Evolutionary conservation across 495 filamentous ascomycete species (phyloP).

Genomic region (Podospora pseudopauciseta): DNA sequence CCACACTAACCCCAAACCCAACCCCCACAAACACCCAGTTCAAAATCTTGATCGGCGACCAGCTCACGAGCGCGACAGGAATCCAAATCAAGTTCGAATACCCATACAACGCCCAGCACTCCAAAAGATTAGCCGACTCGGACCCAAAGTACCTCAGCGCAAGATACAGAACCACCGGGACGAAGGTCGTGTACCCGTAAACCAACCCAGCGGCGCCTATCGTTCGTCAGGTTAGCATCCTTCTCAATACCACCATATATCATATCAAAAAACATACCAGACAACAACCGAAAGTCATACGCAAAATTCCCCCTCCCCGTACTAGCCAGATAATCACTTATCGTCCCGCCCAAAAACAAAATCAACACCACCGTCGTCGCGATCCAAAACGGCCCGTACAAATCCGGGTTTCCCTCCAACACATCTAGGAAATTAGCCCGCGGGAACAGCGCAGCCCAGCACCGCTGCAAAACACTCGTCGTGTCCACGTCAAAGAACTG

Average conservation of each 20-base stretch:
- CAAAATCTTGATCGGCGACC: constrained; percentile 75
- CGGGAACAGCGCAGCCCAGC: constrained; percentile 79
- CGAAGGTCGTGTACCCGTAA: constrained; percentile 85
- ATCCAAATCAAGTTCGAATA: constrained; percentile 97
- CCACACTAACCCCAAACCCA: constrained; percentile 80
- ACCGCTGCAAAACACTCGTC: constrained; percentile 75
- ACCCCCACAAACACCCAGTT: constrained; percentile 93
- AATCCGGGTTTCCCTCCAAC: constrained; percentile 92
- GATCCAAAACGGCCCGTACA: constrained; percentile 97
- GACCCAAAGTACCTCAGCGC: constrained; percentile 90
- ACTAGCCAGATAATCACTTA: constrained; percentile 75
- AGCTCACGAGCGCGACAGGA: constrained; percentile 84
- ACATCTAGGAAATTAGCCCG: constrained; percentile 93
- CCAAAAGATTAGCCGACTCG: constrained; percentile 81
- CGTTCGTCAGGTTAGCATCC: constrained; percentile 6
- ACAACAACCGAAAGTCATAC: constrained; percentile 85
- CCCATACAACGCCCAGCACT: constrained; percentile 91
- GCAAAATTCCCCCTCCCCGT: constrained; percentile 47
- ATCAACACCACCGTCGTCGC: constrained; percentile 96
- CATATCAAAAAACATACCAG: constrained; percentile 42
- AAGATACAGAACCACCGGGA: constrained; percentile 83
- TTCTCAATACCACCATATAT: no score
- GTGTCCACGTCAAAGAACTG: constrained; percentile 99
- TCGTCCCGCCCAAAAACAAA: constrained; percentile 89
- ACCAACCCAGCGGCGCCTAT: constrained; percentile 78